Percentiles rank a stretch among this genome's conserved stretches.
phyloP scores from a whole-genome alignment of 768 basidiomycete species.

The Megacollybia marginata region DNA sequence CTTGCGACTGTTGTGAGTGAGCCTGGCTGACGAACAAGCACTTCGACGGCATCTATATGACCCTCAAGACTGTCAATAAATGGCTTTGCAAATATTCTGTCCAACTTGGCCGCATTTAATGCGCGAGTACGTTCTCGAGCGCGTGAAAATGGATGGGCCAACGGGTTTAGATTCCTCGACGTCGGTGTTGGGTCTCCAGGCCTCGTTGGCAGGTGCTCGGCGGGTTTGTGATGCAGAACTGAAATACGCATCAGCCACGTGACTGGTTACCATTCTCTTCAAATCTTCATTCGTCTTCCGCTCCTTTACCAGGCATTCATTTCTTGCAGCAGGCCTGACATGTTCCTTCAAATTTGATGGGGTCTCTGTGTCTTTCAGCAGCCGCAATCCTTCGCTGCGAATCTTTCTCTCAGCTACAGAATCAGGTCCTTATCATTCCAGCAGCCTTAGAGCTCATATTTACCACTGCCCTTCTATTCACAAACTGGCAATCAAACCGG shows the following conservation, averaged over 20 bases:
- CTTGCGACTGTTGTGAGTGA: slow-evolving; percentile 78
- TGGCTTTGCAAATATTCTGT: slow-evolving; percentile 95
- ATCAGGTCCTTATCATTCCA: slow-evolving; percentile 50
- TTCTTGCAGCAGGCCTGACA: too few species aligned
- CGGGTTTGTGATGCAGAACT: slow-evolving; percentile 78
- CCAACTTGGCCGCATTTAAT: slow-evolving; percentile 93
- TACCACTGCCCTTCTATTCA: slow-evolving; percentile 42
- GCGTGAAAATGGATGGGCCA: slow-evolving; percentile 92
- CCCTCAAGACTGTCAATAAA: slow-evolving; percentile 88
- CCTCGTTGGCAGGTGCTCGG: slow-evolving; percentile 62
- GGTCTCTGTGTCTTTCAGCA: slow-evolving; percentile 60
- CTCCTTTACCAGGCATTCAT: too few species aligned
- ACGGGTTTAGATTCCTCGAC: slow-evolving; percentile 86
- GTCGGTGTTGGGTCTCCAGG: slow-evolving; percentile 83
- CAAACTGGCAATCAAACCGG: slow-evolving; percentile 41
- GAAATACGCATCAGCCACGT: slow-evolving; percentile 33
- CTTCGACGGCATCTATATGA: slow-evolving; percentile 92
- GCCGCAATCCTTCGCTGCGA: slow-evolving; percentile 68
- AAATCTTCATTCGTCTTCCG: too few species aligned
- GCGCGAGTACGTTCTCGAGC: slow-evolving; percentile 92
- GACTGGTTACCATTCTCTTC: too few species aligned
- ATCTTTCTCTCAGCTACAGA: slow-evolving; percentile 37
- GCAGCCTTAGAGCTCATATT: slow-evolving; percentile 56
- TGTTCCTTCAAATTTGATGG: slow-evolving; percentile 27
- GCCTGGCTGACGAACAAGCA: slow-evolving; percentile 63